Evolutionary conservation across 2,329 filamentous ascomycete species (phyloP).

Genomic region (Trichoderma gracile): DNA sequence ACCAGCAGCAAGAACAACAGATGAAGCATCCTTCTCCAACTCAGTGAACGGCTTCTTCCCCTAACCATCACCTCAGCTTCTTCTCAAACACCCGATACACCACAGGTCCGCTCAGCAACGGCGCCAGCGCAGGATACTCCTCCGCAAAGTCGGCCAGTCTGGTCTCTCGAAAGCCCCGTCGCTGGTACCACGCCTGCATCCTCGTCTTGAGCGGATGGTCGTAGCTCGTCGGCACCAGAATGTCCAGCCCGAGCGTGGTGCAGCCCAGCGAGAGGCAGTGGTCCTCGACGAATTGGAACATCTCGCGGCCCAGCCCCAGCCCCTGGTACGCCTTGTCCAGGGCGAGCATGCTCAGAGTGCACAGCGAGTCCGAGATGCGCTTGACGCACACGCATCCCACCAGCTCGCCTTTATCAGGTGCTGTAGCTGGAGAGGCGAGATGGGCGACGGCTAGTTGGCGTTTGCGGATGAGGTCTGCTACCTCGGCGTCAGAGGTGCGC

Average conservation of each 20-base stretch:
- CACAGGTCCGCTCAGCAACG: conserved; percentile 33
- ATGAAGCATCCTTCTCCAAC: too few species aligned
- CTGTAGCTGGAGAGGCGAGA: background rate
- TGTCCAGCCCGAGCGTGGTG: conserved; percentile 35
- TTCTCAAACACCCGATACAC: conserved; percentile 38
- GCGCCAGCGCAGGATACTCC: conserved; percentile 35
- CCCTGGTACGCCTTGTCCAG: conserved; percentile 32
- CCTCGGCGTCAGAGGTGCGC: conserved; percentile 31
- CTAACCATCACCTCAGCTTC: conserved; percentile 13
- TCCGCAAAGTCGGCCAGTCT: conserved; percentile 33
- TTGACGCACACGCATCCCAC: conserved; percentile 37
- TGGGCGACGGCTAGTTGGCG: conserved; percentile 34
- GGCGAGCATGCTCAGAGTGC: conserved; percentile 37
- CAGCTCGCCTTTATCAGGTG: conserved; percentile 5
- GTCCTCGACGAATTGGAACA: conserved; percentile 35
- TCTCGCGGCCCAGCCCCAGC: conserved; percentile 31
- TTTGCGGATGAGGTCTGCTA: conserved; percentile 30
- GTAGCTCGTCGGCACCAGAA: conserved; percentile 34
- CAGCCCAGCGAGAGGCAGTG: conserved; percentile 34
- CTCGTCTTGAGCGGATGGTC: conserved; percentile 34
- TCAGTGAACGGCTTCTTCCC: too few species aligned
- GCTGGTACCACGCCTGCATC: conserved; percentile 34
- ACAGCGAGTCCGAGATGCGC: conserved; percentile 27
- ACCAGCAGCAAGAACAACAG: too few species aligned
- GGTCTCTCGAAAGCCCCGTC: conserved; percentile 35